Base-by-base conservation (phyloP, 345 rosid species). In the Acer campestre region DNA sequence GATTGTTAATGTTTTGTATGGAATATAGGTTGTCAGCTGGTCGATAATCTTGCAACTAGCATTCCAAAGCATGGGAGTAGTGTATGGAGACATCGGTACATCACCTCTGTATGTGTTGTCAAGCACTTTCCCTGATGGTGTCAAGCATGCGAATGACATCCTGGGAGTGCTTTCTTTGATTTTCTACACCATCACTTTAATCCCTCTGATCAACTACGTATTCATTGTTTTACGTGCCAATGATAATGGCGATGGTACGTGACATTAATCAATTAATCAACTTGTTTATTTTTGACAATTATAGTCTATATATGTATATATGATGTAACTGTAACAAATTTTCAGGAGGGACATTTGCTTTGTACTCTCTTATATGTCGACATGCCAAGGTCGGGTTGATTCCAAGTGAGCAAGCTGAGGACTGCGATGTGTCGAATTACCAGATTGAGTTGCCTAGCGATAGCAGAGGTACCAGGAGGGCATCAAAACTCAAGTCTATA, bases 31-130 rank as follows among this genome's bases (percentile, higher is more conserved):
- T 12, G 56, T 40, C 44, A 71, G 73, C 2, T 86, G 89, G 89
- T 23, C 63, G 44, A 77, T 70, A 44, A 75, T 88, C 27, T 53
- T 88, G 76, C 85, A 75, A 2, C 79, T 88, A 46, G 93, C 90
- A 16, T 86, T 90, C 66, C 93, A 90, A 29, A 85, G 93, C 78
- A 74, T 90, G 0, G 91, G 91, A 11, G 75, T 88, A 3, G 89
- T 85, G 53, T 88, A 86, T 3, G 89, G 91, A 11, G 91, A 90
- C 68, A 70, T 88, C 0, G 91, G 90, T 2, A 88, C 93, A 2
- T 90, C 91, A 23, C 91, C 90, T 16, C 71, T 90, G 1, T 90
- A 90, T 35, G 89, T 86, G 6, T 88, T 27, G 40, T 16, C 85
- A 0, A 75, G 86, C 71, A 75, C 82, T 2, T 86, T 86, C 77